A percentile compares a stretch with the other conserved stretches of the same genome.
phyloP scores from a whole-genome alignment of 2,329 filamentous ascomycete species.

The Microthyrium microscopicum region DNA sequence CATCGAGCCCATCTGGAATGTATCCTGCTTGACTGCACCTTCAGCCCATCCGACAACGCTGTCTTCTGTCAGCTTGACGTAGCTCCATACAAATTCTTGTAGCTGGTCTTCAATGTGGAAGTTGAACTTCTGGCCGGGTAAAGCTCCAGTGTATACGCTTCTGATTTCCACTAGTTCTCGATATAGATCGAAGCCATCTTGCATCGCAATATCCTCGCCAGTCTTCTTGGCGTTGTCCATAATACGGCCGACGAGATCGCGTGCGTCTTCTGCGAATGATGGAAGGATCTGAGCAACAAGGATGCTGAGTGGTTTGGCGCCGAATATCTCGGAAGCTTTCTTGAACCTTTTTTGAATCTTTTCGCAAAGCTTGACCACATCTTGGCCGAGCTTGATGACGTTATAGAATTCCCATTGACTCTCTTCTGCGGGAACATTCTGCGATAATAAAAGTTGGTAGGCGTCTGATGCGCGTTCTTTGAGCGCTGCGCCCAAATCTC shows the following conservation, averaged over 20 bases:
- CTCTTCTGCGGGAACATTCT: slow-evolving; percentile 62
- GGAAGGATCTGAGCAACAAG: slow-evolving; percentile 74
- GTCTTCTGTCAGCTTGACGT: slow-evolving; percentile 67
- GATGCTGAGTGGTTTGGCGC: slow-evolving; percentile 50
- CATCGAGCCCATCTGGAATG: slow-evolving; percentile 51
- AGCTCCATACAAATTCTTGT: slow-evolving; percentile 89
- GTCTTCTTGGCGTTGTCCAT: slow-evolving; percentile 53
- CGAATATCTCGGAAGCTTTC: slow-evolving; percentile 76
- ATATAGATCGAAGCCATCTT: slow-evolving; percentile 92
- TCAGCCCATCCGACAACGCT: slow-evolving; percentile 75
- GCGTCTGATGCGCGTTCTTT: slow-evolving; percentile 58
- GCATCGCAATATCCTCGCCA: slow-evolving; percentile 61
- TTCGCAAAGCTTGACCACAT: slow-evolving; percentile 69
- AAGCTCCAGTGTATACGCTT: slow-evolving; percentile 43
- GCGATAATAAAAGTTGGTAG: slow-evolving; percentile 64
- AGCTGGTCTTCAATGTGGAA: slow-evolving; percentile 79
- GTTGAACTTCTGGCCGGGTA: slow-evolving; percentile 41
- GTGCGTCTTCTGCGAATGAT: slow-evolving; percentile 75
- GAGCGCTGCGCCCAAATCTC: slow-evolving; percentile 56
- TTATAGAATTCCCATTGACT: slow-evolving; percentile 83
- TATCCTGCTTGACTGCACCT: slow-evolving; percentile 77
- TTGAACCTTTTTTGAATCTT: slow-evolving; percentile 85
- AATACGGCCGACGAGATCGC: slow-evolving; percentile 69
- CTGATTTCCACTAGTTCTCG: slow-evolving; percentile 74
- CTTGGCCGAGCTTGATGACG: slow-evolving; percentile 75